phyloP scores from a whole-genome alignment of 2,329 filamentous ascomycete genomes.

The Ophiostoma ulmi region DNA sequence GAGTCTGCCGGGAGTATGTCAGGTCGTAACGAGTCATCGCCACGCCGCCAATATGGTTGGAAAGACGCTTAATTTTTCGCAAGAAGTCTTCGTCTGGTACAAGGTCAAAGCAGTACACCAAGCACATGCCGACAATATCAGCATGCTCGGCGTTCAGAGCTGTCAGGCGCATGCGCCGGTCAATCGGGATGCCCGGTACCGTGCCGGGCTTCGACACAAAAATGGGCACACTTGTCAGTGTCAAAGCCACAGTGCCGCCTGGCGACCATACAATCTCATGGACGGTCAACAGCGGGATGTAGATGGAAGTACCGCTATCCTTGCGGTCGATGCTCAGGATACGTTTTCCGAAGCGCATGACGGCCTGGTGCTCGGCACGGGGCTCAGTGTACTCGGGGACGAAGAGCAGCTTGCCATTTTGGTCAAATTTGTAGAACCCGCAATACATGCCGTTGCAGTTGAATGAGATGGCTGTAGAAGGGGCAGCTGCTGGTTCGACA shows the following conservation, averaged over 20 bases:
- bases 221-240: conserved; percentile 46
- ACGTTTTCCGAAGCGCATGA: conserved; percentile 42
- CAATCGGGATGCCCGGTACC: conserved; percentile 2
- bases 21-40: conserved; percentile 30
- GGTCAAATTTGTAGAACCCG: conserved; percentile 45
- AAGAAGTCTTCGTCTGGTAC: conserved; percentile 31
- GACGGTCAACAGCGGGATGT: conserved; percentile 48
- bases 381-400: conserved; percentile 38
- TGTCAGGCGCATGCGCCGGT: conserved; percentile 29
- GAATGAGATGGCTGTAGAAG: conserved; percentile 20
- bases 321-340: conserved; percentile 39
- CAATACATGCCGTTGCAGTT: conserved; percentile 30
- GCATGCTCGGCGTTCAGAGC: conserved; percentile 33
- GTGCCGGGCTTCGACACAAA: conserved; percentile 34
- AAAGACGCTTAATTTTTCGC: conserved; percentile 32
- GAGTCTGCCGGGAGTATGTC: neutral
- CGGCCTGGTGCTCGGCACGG: conserved; percentile 31
- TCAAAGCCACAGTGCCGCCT: conserved; percentile 43
- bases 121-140: conserved; percentile 38
- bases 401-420: conserved; percentile 38
- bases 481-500: conserved; percentile 5
- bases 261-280: conserved; percentile 41
- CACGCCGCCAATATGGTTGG: conserved; percentile 30
- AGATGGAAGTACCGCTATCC: conserved; percentile 35
- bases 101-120: conserved; percentile 42